Conservation (phyloP, 2,329 filamentous ascomycete genomes). For the Cladosporium sp. region DNA sequence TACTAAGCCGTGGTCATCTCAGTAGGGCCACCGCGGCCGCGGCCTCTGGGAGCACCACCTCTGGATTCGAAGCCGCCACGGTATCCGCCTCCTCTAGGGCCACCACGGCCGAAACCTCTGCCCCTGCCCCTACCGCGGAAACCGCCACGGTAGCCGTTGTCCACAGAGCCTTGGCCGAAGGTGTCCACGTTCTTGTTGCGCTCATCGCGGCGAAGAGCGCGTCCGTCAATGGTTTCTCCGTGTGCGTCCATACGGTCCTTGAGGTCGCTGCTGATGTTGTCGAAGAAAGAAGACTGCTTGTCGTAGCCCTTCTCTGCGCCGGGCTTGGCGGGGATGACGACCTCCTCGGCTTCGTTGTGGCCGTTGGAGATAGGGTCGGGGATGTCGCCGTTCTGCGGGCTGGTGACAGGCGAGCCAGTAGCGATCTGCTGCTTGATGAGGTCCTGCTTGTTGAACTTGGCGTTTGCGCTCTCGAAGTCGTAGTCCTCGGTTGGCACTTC, state of each 20-base stretch:
- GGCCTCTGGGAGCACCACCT: conserved; percentile 4
- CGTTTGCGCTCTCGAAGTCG: conserved; percentile 82
- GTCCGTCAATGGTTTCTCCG: conserved; percentile 63
- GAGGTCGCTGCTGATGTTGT: conserved; percentile 93
- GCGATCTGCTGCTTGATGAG: conserved; percentile 85
- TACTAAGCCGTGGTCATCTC: conserved; percentile 4
- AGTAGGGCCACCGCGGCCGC: conserved; percentile 5
- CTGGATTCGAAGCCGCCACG: background rate
- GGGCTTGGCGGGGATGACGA: conserved; percentile 40
- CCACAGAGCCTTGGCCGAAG: conserved; percentile 93
- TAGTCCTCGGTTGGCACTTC: conserved; percentile 90
- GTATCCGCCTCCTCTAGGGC: conserved; percentile 6
- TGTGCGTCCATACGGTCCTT: conserved; percentile 67
- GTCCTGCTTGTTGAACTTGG: conserved; percentile 85
- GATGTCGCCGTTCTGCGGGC: conserved; percentile 25
- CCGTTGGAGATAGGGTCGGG: conserved; percentile 27
- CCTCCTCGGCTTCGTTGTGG: conserved; percentile 34
- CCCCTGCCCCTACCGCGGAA: conserved; percentile 77
- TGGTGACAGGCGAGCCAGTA: conserved; percentile 62
- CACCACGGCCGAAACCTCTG: conserved; percentile 36
- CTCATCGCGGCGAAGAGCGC: conserved; percentile 88
- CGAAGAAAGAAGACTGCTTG: conserved; percentile 88
- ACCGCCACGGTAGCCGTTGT: conserved; percentile 66
- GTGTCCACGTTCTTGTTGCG: conserved; percentile 96
- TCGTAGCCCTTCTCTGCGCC: conserved; percentile 63